Conservation (phyloP, 2,329 filamentous ascomycete genomes). For the Trichoderma atroviride region DNA sequence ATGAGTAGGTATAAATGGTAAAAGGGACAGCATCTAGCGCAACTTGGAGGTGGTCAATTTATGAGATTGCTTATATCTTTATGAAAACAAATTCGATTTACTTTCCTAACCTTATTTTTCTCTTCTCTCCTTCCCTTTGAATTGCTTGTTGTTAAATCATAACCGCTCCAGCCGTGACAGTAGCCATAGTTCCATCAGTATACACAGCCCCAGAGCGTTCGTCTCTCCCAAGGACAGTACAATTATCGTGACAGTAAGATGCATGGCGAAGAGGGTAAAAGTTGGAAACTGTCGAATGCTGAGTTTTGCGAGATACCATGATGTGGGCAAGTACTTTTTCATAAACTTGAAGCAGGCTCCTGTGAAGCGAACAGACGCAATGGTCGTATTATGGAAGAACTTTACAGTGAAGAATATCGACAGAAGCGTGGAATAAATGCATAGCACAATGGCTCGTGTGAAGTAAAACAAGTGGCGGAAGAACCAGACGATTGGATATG, state of each 20-base stretch:
- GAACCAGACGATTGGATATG: neutral
- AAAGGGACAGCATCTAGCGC: neutral
- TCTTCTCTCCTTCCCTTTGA: neutral
- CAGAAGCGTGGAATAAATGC: neutral
- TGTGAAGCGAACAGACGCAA: neutral
- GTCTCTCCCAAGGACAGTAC: conserved; percentile 10
- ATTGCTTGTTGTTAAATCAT: neutral
- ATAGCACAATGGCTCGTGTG: neutral
- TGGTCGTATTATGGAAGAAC: neutral
- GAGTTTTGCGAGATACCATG: neutral
- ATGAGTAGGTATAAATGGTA: conserved; percentile 3
- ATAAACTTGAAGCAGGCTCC: neutral
- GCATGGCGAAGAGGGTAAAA: neutral
- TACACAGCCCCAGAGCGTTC: neutral
- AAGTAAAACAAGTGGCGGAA: neutral
- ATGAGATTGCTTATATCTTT: neutral
- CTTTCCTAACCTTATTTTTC: neutral
- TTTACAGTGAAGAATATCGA: neutral
- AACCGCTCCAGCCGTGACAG: neutral
- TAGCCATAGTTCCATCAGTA: neutral
- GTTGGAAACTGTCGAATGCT: neutral
- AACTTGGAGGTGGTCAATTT: conserved; percentile 1
- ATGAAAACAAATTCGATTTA: neutral
- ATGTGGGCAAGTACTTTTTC: neutral
- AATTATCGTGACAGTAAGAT: neutral